Base-by-base conservation (phyloP, 257 asterid species). In the Solanum stenotomum region DNA sequence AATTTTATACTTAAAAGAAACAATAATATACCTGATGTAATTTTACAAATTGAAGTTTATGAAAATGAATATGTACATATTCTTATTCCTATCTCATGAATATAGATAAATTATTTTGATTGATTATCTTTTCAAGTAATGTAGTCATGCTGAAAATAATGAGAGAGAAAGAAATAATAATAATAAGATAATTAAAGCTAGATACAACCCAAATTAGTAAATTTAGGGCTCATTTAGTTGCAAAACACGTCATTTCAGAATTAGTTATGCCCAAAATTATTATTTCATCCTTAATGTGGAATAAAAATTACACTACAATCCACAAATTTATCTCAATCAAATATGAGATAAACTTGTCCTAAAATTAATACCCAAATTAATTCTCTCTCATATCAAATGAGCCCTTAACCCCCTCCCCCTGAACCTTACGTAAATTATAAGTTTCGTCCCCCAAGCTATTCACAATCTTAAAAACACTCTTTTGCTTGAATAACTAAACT, bases 91-190 rank as follows among this genome's bases (percentile, higher is more conserved):
- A 22, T 23, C 1, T 63, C 2, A 4, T n/a, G 3, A 63, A 63
- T 4, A 0, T 63, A n/a, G 0, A 63, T 23, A 63, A 4, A 10
- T 4, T n/a, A 63, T 23, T 63, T 63, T 63, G 1, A 63, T 4
- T 0, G 1, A 63, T n/a, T 2, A 10, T 63, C 0, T 5, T 3
- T n/a, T 0, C 1, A 0, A 63, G 0, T 63, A 63, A 63, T 63
- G 3, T 5, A 61, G 1, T 10, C 15, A 23, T 61, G 2, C 1
- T 10, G 27, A 61, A 61, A 61, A 61, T 52, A 52, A 52, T 6
- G 23, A 16, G 3, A 16, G 10, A 6, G 10, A 18, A 56, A 63
- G 0, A 23, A 61, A 3, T 3, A 22, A 22, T 3, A 22, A 22
- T 5, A 61, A 61, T 61, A 23, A 23, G 3, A 63, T 23, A 0